Percentiles rank a stretch among this genome's conserved stretches.
Conservation (phyloP, 441 rosid species). For the Syzygium syzygioides region DNA sequence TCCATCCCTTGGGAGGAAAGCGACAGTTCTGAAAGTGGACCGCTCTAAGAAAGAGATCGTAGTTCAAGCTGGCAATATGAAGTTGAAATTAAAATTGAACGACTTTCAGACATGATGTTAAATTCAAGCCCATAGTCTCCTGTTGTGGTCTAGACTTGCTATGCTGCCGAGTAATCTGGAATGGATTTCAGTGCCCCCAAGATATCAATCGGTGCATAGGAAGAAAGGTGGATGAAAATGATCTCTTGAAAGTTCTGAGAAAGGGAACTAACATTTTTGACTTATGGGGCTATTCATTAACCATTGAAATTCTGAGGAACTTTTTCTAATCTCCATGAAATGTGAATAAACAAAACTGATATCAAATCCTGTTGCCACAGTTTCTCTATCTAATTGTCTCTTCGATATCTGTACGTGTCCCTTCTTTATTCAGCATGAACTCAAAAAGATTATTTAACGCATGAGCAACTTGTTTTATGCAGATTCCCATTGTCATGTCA, state of each 20-base stretch:
- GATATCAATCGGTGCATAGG: neutral
- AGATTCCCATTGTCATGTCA: neutral
- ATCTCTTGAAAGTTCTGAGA: neutral
- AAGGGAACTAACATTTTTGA: neutral
- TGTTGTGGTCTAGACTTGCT: neutral
- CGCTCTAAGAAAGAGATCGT: constrained; percentile 54
- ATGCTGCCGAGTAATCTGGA: neutral
- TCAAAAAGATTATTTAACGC: neutral
- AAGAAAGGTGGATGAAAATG: neutral
- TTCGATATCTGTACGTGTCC: neutral
- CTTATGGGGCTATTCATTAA: neutral
- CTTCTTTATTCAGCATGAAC: neutral
- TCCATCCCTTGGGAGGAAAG: constrained; percentile 57
- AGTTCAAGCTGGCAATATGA: constrained; percentile 84
- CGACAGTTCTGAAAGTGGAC: constrained; percentile 60
- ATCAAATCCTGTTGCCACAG: neutral
- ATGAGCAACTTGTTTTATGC: neutral
- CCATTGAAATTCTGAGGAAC: neutral
- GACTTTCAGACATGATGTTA: constrained; percentile 32
- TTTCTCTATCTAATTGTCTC: neutral
- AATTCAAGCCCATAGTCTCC: neutral
- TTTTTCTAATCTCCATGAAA: neutral
- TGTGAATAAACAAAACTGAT: neutral
- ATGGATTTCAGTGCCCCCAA: neutral
- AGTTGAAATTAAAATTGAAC: constrained; percentile 55